phyloP scores from a whole-genome alignment of 768 basidiomycete species.

The Lactifluus rugatus region DNA sequence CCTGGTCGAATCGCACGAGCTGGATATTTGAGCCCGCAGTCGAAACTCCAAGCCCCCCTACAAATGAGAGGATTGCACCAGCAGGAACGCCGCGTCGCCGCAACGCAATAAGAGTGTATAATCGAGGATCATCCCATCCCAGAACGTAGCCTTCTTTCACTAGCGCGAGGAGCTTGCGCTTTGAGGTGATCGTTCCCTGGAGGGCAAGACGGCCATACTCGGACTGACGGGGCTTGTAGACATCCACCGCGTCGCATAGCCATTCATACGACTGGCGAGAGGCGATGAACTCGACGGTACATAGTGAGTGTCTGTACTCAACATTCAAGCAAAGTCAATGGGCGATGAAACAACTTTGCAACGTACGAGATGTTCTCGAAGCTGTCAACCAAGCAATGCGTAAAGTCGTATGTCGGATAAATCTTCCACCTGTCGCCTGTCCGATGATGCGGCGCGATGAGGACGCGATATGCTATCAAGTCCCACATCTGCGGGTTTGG shows the following conservation, averaged over 20 bases:
- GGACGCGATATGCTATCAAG: conserved; percentile 88
- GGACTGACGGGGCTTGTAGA: conserved; percentile 95
- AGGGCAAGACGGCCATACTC: conserved; percentile 91
- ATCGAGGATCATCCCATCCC: conserved; percentile 96
- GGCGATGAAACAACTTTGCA: neutral
- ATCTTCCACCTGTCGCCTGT: conserved; percentile 92
- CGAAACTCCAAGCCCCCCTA: conserved; percentile 90
- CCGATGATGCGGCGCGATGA: conserved; percentile 85
- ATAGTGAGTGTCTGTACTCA: conserved; percentile 76
- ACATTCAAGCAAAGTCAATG: neutral
- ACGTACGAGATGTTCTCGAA: conserved; percentile 98
- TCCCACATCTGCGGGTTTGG: conserved; percentile 99
- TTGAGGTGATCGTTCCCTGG: conserved; percentile 93
- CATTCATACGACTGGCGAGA: conserved; percentile 98
- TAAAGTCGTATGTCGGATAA: conserved; percentile 98
- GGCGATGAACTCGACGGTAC: conserved; percentile 90
- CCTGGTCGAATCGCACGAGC: conserved; percentile 80
- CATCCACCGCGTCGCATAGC: conserved; percentile 95
- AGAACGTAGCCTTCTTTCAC: conserved; percentile 77
- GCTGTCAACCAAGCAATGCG: conserved; percentile 96
- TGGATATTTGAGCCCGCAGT: conserved; percentile 77
- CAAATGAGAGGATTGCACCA: conserved; percentile 87
- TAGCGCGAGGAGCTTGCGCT: conserved; percentile 85
- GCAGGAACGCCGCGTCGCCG: conserved; percentile 96
- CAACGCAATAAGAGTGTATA: conserved; percentile 93